Conservation (phyloP, 495 filamentous ascomycete genomes). For the Beverwykella pulmonaria region DNA sequence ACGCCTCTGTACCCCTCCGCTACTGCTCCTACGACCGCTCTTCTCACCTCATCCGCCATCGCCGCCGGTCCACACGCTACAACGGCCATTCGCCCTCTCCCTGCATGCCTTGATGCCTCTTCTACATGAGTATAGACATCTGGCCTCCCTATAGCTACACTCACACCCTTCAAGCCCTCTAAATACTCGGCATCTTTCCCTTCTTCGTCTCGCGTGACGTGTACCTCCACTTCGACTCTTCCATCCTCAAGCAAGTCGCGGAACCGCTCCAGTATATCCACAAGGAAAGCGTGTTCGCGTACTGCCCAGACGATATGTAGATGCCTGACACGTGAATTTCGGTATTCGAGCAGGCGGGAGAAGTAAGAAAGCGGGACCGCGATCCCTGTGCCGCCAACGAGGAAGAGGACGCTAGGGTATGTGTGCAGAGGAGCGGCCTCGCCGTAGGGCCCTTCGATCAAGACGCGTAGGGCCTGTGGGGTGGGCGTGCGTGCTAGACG, state of each 20-base stretch:
- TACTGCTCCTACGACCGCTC: conserved; percentile 1
- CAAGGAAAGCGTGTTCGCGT: conserved; percentile 17
- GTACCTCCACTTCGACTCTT: conserved; percentile 3
- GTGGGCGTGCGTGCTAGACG: conserved; percentile 39
- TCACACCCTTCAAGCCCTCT: background rate
- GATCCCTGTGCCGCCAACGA: conserved; percentile 64
- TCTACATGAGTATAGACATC: conserved; percentile 6
- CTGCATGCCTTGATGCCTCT: conserved; percentile 1
- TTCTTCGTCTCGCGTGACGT: conserved; percentile 9
- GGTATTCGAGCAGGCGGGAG: conserved; percentile 42
- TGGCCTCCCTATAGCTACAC: conserved; percentile 11
- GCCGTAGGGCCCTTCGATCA: conserved; percentile 66
- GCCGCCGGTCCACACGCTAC: conserved; percentile 28
- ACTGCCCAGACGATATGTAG: conserved; percentile 32
- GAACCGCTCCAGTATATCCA: background rate
- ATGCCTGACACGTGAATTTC: background rate
- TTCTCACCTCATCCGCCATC: conserved; percentile 36
- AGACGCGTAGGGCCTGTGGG: conserved; percentile 37
- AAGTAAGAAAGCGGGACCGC: conserved; percentile 59
- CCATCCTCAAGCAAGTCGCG: conserved; percentile 14
- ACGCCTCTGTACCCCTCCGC: conserved; percentile 15
- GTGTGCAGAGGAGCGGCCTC: conserved; percentile 51
- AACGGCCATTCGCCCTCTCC: conserved; percentile 12
- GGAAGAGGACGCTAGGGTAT: conserved; percentile 58
- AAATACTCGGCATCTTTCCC: conserved; percentile 3